Evolutionary conservation across 2,329 filamentous ascomycete species (phyloP).

Genomic region (Colletotrichum tabaci): DNA sequence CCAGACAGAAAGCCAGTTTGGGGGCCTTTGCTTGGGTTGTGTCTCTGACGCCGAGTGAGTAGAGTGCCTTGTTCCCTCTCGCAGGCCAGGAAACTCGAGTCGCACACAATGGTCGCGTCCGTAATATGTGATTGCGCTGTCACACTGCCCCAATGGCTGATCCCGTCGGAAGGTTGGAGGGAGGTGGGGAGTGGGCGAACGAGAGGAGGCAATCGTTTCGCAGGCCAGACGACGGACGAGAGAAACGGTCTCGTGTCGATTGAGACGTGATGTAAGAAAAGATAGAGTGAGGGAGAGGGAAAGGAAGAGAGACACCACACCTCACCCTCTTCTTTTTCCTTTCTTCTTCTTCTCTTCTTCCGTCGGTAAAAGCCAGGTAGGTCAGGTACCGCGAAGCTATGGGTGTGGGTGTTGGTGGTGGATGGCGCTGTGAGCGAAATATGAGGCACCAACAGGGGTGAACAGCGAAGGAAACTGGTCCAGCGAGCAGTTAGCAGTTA

Average conservation of each 20-base stretch:
- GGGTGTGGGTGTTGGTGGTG: neutral
- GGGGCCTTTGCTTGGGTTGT: constrained; percentile 16
- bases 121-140: constrained; percentile 29
- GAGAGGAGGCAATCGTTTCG: neutral
- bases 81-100: constrained; percentile 18
- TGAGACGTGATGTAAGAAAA: constrained; percentile 12
- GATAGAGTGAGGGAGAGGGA: no score
- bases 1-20: neutral
- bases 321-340: neutral
- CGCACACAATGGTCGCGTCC: constrained; percentile 32
- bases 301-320: neutral
- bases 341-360: constrained; percentile 21
- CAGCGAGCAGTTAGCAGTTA: neutral
- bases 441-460: constrained; percentile 36
- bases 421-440: constrained; percentile 24
- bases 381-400: constrained; percentile 17
- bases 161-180: constrained; percentile 18
- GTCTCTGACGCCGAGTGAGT: neutral
- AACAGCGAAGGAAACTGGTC: constrained; percentile 9
- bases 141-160: constrained; percentile 1
- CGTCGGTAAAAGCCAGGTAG: constrained; percentile 8
- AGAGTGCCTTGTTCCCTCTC: neutral
- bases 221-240: constrained; percentile 22
- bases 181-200: neutral
- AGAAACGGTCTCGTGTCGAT: constrained; percentile 6